Conservation (phyloP, 2,329 filamentous ascomycete genomes). For the Aureobasidium musti region DNA sequence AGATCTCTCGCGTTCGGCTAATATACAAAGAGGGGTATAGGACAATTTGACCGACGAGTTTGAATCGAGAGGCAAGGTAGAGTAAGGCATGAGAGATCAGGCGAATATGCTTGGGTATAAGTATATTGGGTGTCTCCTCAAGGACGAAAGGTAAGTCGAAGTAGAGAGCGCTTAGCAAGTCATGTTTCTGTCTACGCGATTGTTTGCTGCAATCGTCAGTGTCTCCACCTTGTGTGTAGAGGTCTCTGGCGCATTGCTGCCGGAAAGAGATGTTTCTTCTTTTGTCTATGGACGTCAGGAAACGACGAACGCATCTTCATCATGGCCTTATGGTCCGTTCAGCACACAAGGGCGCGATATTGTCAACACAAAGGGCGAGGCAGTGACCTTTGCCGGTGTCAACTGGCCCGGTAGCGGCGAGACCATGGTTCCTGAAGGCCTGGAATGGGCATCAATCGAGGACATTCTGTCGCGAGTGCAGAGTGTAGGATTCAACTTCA, state of each 20-base stretch:
- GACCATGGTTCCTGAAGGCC: constrained; percentile 64
- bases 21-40: constrained; percentile 25
- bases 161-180: neutral
- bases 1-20: constrained; percentile 16
- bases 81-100: neutral
- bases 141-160: neutral
- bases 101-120: constrained; percentile 1
- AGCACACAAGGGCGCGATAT: constrained; percentile 38
- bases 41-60: neutral
- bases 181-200: constrained; percentile 7
- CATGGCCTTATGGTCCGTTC: constrained; percentile 33
- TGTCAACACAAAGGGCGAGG: constrained; percentile 41
- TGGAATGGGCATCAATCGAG: constrained; percentile 62
- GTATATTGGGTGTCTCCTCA: neutral
- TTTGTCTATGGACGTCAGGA: constrained; percentile 16
- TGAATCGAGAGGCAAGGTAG: neutral
- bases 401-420: constrained; percentile 65
- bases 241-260: constrained; percentile 10
- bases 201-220: neutral
- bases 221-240: neutral
- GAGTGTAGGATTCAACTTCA: constrained; percentile 62
- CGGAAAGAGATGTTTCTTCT: constrained; percentile 12
- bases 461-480: constrained; percentile 59
- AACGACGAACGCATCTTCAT: neutral
- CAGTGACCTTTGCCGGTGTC: constrained; percentile 53